Conservation (phyloP, 225 moss, liverwort and hornwort genomes). For the Thuidium tamariscinum region DNA sequence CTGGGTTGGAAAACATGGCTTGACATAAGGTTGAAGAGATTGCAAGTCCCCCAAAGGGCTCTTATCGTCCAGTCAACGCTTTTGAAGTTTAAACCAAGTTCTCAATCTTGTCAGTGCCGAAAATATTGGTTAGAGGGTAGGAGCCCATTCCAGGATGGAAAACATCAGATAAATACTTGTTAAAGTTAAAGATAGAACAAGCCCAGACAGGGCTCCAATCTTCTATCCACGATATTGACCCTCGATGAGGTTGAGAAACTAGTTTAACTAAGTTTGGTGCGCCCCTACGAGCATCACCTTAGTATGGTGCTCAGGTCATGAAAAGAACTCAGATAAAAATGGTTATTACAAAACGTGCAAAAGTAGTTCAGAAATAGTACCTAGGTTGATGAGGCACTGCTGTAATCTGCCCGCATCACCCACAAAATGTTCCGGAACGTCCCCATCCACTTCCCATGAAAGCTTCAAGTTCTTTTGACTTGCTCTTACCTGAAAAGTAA, state of each 20-base stretch:
- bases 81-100: not conserved
- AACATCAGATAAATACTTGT: not conserved
- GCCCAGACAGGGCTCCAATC: not conserved
- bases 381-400: slow-evolving; percentile 88
- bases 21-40: not conserved
- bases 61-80: not conserved
- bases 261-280: not conserved
- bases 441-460: slow-evolving; percentile 66
- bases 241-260: not conserved
- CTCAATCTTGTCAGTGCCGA: not conserved
- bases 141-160: not conserved
- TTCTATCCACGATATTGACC: not conserved
- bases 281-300: not conserved
- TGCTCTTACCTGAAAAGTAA: slow-evolving; percentile 57
- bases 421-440: slow-evolving; percentile 66
- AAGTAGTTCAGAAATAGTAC: slow-evolving; percentile 15
- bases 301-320: not conserved
- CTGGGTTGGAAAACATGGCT: not conserved
- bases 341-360: not conserved
- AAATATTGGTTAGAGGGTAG: not conserved
- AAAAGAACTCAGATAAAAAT: not conserved
- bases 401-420: slow-evolving; percentile 88
- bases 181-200: not conserved
- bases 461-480: slow-evolving; percentile 78
- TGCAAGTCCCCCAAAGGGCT: not conserved